phyloP scores from a whole-genome alignment of 169 alveolate genomes.

The Eimeria sp. region DNA sequence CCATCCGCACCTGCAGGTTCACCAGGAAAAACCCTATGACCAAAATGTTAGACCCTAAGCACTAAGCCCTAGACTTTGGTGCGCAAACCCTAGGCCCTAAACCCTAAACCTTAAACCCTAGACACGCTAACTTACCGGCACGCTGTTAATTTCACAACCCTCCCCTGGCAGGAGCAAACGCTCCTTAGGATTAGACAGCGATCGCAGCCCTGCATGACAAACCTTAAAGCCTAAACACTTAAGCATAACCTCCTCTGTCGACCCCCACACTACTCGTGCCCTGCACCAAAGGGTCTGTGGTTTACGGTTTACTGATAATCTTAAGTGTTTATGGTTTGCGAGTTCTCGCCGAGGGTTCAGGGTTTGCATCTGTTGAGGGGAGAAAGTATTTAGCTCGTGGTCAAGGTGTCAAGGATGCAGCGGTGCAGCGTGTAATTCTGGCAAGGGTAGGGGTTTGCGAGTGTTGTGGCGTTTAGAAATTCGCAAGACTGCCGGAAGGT shows the following conservation, averaged over 20 bases:
- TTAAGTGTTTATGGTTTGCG: too few relatives aligned
- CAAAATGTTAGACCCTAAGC: background rate
- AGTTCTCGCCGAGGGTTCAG: too few relatives aligned
- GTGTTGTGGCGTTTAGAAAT: background rate
- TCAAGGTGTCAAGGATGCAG: too few relatives aligned
- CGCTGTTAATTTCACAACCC: conserved; percentile 39
- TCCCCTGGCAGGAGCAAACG: conserved; percentile 46
- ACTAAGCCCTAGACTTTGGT: background rate
- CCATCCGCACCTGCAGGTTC: conserved; percentile 53
- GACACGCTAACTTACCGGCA: background rate
- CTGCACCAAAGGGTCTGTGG: background rate
- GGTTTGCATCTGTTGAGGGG: too few relatives aligned
- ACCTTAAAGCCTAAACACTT: background rate
- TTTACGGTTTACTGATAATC: background rate
- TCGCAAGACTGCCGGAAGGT: background rate
- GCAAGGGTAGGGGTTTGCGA: background rate
- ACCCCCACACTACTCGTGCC: too few relatives aligned
- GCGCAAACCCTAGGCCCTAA: background rate
- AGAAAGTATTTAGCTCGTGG: too few relatives aligned
- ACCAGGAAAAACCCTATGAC: background rate
- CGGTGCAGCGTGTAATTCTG: too few relatives aligned
- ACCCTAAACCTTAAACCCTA: conserved; percentile 29
- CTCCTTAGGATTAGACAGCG: conserved; percentile 33
- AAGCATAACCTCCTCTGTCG: background rate
- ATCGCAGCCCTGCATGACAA: conserved; percentile 21